A percentile compares a stretch with the other conserved stretches of the same genome.
phyloP scores from a whole-genome alignment of 352 stramenopile genomes.

The Discostella stelligera region DNA sequence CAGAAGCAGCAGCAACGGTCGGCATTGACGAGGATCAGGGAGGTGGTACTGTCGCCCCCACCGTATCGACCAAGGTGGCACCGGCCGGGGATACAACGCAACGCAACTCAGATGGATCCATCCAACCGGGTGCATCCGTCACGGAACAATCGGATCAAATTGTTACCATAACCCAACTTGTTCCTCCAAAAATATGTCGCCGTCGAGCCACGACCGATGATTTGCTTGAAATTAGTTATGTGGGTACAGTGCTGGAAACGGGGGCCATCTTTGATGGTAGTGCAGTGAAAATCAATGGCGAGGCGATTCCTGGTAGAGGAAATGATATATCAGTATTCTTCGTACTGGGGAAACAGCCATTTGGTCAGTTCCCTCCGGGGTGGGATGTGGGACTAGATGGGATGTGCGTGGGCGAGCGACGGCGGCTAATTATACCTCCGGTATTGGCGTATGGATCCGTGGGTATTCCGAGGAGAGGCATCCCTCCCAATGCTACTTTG shows the following conservation, averaged over 20 bases:
- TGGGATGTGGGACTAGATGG: slow-evolving; percentile 73
- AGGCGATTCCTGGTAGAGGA: slow-evolving; percentile 68
- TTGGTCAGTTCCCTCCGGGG: slow-evolving; percentile 76
- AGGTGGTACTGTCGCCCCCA: background rate
- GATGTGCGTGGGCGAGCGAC: slow-evolving; percentile 69
- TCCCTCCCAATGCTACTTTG: slow-evolving; percentile 74
- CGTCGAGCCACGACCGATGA: slow-evolving; percentile 63
- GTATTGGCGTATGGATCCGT: slow-evolving; percentile 67
- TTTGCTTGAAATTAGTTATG: slow-evolving; percentile 78
- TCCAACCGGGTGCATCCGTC: slow-evolving; percentile 32
- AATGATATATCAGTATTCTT: slow-evolving; percentile 79
- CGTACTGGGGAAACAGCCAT: slow-evolving; percentile 78
- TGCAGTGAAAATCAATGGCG: slow-evolving; percentile 71
- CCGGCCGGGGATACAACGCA: slow-evolving; percentile 69
- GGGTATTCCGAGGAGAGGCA: slow-evolving; percentile 67
- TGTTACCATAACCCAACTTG: slow-evolving; percentile 58
- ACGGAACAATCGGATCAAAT: slow-evolving; percentile 68
- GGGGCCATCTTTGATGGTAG: slow-evolving; percentile 75
- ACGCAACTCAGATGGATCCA: slow-evolving; percentile 56
- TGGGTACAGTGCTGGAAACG: slow-evolving; percentile 68
- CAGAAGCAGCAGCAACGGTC: background rate
- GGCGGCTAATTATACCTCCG: slow-evolving; percentile 70
- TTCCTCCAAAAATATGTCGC: slow-evolving; percentile 66
- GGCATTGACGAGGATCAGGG: slow-evolving; percentile 1
- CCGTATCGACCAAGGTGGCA: slow-evolving; percentile 71